These are phyloP conservation scores for Scedosporium dehoogii DNA, from an alignment of 2,329 filamentous ascomycete genomes.

Conservation along the genomic window DNA sequence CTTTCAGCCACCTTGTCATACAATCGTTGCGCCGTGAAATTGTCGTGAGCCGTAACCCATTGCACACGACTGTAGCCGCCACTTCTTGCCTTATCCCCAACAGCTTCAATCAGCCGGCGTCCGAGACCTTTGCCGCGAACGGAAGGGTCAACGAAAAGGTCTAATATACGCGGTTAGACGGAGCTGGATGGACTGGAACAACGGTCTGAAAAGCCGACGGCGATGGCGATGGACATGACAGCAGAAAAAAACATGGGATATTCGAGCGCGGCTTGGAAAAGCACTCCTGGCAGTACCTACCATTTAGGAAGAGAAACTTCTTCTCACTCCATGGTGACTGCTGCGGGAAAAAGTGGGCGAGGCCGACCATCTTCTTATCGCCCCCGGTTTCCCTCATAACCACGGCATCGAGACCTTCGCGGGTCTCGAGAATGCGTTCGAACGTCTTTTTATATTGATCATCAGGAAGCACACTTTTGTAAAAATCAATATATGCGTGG, in stretches of 20 bases:
- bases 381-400: background rate
- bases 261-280: too few species aligned
- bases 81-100: background rate
- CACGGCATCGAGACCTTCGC: background rate
- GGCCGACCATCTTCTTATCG: conserved; percentile 1
- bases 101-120: background rate
- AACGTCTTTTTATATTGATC: conserved; percentile 7
- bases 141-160: background rate
- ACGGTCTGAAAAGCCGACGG: too few species aligned
- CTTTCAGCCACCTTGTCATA: background rate
- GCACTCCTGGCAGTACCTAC: background rate
- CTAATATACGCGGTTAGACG: background rate
- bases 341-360: conserved; percentile 7
- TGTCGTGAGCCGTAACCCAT: background rate
- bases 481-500: conserved; percentile 7
- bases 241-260: background rate
- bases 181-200: background rate
- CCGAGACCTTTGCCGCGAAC: background rate
- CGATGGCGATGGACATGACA: background rate
- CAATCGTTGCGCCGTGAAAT: background rate
- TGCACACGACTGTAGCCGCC: background rate
- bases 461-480: conserved; percentile 1
- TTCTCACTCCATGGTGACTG: conserved; percentile 7
- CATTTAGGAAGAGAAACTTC: conserved; percentile 5
- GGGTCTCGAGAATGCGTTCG: conserved; percentile 1